Evolutionary conservation across 306 rosid species (phyloP).

Genomic region (Mucuna pruriens): DNA sequence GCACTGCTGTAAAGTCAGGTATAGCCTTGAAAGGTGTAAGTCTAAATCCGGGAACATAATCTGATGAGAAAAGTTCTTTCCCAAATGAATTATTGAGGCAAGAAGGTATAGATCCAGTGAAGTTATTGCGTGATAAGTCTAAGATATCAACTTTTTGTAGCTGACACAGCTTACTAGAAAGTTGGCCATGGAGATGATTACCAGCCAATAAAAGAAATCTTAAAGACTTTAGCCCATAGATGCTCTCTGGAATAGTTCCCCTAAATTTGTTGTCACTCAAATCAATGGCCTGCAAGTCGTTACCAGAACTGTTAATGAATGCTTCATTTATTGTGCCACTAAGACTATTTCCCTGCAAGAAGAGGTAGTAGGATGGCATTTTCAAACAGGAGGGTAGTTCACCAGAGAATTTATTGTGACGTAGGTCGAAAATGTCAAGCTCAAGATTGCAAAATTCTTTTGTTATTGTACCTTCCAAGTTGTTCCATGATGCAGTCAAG

Average conservation of each 20-base stretch:
- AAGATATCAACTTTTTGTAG: not conserved
- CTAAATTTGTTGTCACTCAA: not conserved
- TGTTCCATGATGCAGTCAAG: not conserved
- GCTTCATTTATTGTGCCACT: not conserved
- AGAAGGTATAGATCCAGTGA: not conserved
- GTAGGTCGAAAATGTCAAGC: not conserved
- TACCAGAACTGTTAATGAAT: not conserved
- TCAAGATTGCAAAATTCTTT: not conserved
- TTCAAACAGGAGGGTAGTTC: not conserved
- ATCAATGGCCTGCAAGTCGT: not conserved
- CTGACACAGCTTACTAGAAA: not conserved
- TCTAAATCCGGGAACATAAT: too few species aligned
- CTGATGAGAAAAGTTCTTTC: too few species aligned
- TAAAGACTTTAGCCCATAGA: not conserved
- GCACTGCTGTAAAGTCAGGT: not conserved
- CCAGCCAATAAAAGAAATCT: not conserved
- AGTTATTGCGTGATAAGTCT: not conserved
- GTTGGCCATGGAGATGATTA: not conserved
- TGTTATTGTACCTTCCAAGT: slow-evolving; percentile 11
- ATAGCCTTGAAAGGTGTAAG: not conserved
- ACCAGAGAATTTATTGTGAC: slow-evolving; percentile 16
- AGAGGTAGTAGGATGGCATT: not conserved
- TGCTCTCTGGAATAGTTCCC: not conserved
- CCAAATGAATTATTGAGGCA: not conserved
- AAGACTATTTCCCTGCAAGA: slow-evolving; percentile 16